Conservation (phyloP, 371 early-diverging fungal genomes). For the Mortierella sp. region DNA sequence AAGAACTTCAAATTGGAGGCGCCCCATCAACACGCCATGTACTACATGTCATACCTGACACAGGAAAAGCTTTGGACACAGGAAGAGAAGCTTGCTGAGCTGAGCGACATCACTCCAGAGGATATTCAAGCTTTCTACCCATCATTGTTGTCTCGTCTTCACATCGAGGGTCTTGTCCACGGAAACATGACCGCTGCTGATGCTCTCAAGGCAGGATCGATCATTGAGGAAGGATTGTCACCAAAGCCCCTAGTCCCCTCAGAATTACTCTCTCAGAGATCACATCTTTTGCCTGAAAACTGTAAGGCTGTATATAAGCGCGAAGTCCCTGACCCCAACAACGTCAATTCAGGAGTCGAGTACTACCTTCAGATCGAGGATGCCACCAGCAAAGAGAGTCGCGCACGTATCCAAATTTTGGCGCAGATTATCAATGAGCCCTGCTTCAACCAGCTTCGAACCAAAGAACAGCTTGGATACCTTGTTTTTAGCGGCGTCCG, state of each 20-base stretch:
- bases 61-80: slow-evolving; percentile 88
- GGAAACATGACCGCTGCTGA: slow-evolving; percentile 83
- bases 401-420: slow-evolving; percentile 78
- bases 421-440: slow-evolving; percentile 88
- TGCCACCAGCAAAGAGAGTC: slow-evolving; percentile 65
- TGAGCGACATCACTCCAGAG: slow-evolving; percentile 71
- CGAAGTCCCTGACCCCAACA: slow-evolving; percentile 78
- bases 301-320: slow-evolving; percentile 74
- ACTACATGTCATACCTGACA: slow-evolving; percentile 79
- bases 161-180: slow-evolving; percentile 84
- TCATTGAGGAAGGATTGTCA: slow-evolving; percentile 64
- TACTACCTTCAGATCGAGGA: slow-evolving; percentile 78
- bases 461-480: slow-evolving; percentile 92
- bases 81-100: slow-evolving; percentile 79
- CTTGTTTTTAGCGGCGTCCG: slow-evolving; percentile 81
- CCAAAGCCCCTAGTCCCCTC: slow-evolving; percentile 74
- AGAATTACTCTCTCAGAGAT: slow-evolving; percentile 70
- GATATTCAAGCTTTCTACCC: slow-evolving; percentile 84
- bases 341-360: slow-evolving; percentile 91
- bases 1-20: slow-evolving; percentile 79
- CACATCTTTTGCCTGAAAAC: slow-evolving; percentile 74
- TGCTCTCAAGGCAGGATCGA: slow-evolving; percentile 70
- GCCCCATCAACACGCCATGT: slow-evolving; percentile 84
- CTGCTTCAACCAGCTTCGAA: slow-evolving; percentile 92
- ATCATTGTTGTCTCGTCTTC: slow-evolving; percentile 73